Percentiles rank a stretch among this genome's conserved stretches.
These are phyloP conservation scores for Aurantiochytrium sp. DNA, from an alignment of 108 stramenopile genomes.

Conservation along the genomic window DNA sequence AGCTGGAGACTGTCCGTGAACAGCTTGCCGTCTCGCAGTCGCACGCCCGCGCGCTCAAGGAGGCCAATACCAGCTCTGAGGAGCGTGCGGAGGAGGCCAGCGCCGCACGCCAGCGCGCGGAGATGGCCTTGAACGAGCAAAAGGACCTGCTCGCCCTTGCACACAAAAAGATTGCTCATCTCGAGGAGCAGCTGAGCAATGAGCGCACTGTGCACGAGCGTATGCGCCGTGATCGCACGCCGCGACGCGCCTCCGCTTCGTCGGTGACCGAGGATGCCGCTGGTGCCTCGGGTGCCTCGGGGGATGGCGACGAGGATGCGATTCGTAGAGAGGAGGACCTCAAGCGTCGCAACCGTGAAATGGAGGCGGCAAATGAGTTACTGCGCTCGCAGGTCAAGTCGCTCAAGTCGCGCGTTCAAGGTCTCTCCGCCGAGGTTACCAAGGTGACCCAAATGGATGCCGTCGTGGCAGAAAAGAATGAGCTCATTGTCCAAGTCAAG, in stretches of 20 bases:
- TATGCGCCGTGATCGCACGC: neutral
- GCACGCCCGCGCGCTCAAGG: neutral
- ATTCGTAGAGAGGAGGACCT: neutral
- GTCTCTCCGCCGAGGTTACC: neutral
- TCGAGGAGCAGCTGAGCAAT: neutral
- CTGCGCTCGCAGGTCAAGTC: neutral
- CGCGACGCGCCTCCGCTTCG: neutral
- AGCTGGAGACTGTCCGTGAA: neutral
- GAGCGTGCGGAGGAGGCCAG: neutral
- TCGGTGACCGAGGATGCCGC: neutral
- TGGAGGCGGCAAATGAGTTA: neutral
- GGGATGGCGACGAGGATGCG: neutral
- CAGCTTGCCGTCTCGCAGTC: neutral
- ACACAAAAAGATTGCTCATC: neutral
- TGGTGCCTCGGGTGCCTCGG: neutral
- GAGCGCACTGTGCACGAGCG: neutral
- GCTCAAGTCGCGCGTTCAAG: neutral
- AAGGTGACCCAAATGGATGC: neutral
- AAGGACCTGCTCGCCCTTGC: neutral
- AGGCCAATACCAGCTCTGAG: neutral
- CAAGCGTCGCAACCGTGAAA: neutral
- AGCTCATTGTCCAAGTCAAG: slow-evolving; percentile 14
- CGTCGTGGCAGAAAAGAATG: neutral
- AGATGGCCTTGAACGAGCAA: neutral
- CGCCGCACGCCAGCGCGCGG: neutral